Conservation (phyloP, 2,329 filamentous ascomycete genomes). For the Coniochaeta sp. region DNA sequence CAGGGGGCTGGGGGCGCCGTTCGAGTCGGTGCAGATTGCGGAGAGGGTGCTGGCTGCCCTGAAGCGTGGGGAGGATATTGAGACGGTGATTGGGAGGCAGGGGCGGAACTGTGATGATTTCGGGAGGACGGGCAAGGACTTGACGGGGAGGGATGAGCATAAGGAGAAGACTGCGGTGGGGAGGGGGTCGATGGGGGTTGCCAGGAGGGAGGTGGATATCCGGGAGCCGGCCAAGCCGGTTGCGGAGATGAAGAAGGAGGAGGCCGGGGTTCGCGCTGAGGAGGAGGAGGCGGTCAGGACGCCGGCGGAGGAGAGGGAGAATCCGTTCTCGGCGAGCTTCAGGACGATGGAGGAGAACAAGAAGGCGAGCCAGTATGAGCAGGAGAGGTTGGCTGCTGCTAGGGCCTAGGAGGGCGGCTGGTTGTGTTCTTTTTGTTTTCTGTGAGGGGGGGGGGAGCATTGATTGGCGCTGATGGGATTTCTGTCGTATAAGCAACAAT, state of each 20-base stretch:
- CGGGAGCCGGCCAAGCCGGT: not conserved
- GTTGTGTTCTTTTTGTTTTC: too few species aligned
- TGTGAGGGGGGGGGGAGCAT: too few species aligned
- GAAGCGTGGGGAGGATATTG: slow-evolving; percentile 32
- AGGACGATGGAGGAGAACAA: not conserved
- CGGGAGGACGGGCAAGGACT: slow-evolving; percentile 5
- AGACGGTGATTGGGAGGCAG: slow-evolving; percentile 20
- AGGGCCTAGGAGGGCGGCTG: not conserved
- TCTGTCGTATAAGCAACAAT: not conserved
- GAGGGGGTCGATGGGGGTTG: not conserved
- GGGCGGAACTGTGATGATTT: slow-evolving; percentile 12
- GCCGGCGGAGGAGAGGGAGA: slow-evolving; percentile 4
- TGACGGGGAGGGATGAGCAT: not conserved
- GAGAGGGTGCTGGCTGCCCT: slow-evolving; percentile 36
- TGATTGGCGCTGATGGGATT: not conserved
- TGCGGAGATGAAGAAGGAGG: slow-evolving; percentile 4
- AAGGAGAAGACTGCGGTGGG: not conserved
- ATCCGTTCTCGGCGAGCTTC: slow-evolving; percentile 7
- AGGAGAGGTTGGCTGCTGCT: not conserved
- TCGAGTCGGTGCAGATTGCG: slow-evolving; percentile 41
- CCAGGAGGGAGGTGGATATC: not conserved
- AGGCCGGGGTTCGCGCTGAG: not conserved
- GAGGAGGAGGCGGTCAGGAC: not conserved
- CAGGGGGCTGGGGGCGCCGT: slow-evolving; percentile 30
- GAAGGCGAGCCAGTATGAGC: not conserved